These are phyloP conservation scores for Salix caprea DNA, from an alignment of 345 rosid species.

Conservation along the genomic window DNA sequence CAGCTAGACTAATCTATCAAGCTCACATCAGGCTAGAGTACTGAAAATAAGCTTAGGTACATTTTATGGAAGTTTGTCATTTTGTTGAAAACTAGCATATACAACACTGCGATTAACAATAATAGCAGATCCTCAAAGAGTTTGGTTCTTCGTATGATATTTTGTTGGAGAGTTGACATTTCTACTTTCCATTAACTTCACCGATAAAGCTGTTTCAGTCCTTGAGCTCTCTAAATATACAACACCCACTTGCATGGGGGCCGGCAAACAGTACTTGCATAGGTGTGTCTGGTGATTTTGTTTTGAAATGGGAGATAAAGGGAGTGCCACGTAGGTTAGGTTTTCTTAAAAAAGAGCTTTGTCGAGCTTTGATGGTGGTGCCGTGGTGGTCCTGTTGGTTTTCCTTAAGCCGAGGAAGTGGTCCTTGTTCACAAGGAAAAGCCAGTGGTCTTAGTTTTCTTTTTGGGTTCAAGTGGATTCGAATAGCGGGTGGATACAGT, in stretches of 20 bases:
- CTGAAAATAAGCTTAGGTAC: background rate
- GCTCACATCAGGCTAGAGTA: background rate
- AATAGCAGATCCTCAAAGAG: too few species aligned
- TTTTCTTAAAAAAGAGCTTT: background rate
- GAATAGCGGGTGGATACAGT: background rate
- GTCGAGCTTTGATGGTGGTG: background rate
- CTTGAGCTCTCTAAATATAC: too few species aligned
- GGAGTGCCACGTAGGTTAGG: background rate
- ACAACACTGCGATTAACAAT: too few species aligned
- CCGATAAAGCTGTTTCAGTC: too few species aligned
- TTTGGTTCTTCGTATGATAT: too few species aligned
- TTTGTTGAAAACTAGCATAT: too few species aligned
- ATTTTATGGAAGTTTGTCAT: too few species aligned
- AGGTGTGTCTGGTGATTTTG: background rate
- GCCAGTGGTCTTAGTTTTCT: background rate
- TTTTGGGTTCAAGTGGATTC: background rate
- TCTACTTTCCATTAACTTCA: too few species aligned
- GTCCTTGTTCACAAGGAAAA: slow-evolving; percentile 11
- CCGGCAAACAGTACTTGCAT: background rate
- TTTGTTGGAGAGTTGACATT: too few species aligned
- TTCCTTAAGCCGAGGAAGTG: slow-evolving; percentile 34
- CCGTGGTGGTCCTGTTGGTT: slow-evolving; percentile 17
- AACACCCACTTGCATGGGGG: background rate
- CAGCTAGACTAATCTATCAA: background rate
- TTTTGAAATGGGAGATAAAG: slow-evolving; percentile 13